These are phyloP conservation scores for Cercospora nicotianae DNA, from an alignment of 2,329 filamentous ascomycete species.

Conservation along the genomic window DNA sequence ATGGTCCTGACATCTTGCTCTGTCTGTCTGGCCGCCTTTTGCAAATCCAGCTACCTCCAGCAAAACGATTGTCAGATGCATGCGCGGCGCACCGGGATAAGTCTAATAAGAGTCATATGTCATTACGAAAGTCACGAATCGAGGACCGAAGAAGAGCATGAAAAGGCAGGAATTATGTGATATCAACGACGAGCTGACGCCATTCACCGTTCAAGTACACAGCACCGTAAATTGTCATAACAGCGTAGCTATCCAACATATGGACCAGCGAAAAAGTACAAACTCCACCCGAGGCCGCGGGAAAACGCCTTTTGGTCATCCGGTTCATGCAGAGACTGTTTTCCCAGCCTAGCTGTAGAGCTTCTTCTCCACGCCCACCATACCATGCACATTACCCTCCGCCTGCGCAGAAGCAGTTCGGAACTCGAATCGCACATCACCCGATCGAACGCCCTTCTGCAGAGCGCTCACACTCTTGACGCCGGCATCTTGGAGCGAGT, in stretches of 20 bases:
- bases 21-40: not conserved
- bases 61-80: not conserved
- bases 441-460: conserved; percentile 70
- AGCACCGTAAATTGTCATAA: not conserved
- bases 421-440: conserved; percentile 86
- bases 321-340: not conserved
- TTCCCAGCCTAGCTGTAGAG: conserved; percentile 59
- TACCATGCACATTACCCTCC: conserved; percentile 92
- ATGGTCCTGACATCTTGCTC: not conserved
- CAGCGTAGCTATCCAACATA: not conserved
- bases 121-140: not conserved
- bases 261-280: not conserved
- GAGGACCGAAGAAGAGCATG: not conserved
- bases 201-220: not conserved
- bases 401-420: conserved; percentile 91
- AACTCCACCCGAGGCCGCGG: not conserved
- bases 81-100: not conserved
- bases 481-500: conserved; percentile 95
- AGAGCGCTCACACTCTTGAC: conserved; percentile 76
- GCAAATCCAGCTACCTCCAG: not conserved
- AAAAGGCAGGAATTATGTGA: not conserved
- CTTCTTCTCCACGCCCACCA: conserved; percentile 99
- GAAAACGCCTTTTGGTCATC: conserved; percentile 9
- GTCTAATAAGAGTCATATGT: not conserved
- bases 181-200: not conserved